A percentile compares a stretch with the other conserved stretches of the same genome.
phyloP scores from a whole-genome alignment of 2,329 filamentous ascomycete genomes.

The Clonostachys sp. region DNA sequence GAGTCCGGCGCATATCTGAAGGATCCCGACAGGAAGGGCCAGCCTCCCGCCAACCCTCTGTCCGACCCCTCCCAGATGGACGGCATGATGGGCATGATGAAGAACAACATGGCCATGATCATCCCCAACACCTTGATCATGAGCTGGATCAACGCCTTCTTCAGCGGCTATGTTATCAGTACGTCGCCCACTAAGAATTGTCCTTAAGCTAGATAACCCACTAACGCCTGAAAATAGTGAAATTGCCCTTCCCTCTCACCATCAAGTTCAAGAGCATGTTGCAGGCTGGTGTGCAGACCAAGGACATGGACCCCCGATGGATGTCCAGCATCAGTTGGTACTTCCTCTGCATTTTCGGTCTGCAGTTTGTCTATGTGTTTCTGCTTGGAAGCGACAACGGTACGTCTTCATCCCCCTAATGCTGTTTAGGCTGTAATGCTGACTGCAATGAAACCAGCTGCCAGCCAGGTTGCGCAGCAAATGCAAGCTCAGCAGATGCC shows the following conservation, averaged over 20 bases:
- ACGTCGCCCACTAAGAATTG: conserved; percentile 12
- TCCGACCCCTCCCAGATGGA: conserved; percentile 96
- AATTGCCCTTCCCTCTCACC: conserved; percentile 93
- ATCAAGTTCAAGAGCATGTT: conserved; percentile 99
- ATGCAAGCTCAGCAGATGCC: conserved; percentile 57
- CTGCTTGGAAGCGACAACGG: conserved; percentile 93
- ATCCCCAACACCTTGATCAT: conserved; percentile 98
- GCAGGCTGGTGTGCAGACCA: conserved; percentile 92
- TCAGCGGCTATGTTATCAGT: conserved; percentile 97
- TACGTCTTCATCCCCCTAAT: conserved; percentile 30
- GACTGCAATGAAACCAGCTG: conserved; percentile 48
- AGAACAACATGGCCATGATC: conserved; percentile 99
- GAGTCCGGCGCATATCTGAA: conserved; percentile 87
- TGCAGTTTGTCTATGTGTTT: conserved; percentile 97
- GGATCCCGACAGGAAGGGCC: conserved; percentile 78
- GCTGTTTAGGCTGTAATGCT: conserved; percentile 5
- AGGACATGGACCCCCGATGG: conserved; percentile 95
- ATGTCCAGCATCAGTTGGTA: conserved; percentile 99
- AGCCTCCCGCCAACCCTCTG: conserved; percentile 90
- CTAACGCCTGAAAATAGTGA: conserved; percentile 50
- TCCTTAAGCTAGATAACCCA: not conserved
- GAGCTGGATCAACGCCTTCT: conserved; percentile 99
- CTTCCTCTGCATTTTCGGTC: conserved; percentile 92
- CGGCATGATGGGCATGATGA: conserved; percentile 99
- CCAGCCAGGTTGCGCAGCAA: conserved; percentile 87